Evolutionary conservation across 2,329 filamentous ascomycete genomes (phyloP), one percentile per base, ranked within the genome.

Genomic region (Simplicillium aogashimaense): DNA sequence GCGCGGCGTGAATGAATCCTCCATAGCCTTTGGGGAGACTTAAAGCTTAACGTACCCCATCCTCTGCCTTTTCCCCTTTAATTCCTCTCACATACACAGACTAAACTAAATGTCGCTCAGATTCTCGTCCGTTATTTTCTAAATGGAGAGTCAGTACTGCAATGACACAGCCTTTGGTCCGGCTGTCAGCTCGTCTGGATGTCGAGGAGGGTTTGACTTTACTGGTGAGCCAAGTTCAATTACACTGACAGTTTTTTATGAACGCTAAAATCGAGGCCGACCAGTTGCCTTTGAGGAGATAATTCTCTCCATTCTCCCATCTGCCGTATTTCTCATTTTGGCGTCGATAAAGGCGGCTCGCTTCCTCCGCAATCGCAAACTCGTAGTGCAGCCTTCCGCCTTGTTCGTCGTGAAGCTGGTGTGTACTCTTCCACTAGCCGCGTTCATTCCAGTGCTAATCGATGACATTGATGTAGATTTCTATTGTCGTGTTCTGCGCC

Each of bases 261-360:
- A 38, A 14, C 13, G 18, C 25, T 41, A 3, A 20, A 14, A 16
- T 31, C 28, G 15, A 29, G 20, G 13, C 25, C 20, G 20, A 31
- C 16, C 16, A 38, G 36, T 38, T 6, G 15, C 13, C 13, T 47
- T 47, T 39, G 43, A 47, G 29, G 39, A 47, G 20, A 32, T 36
- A 13, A 40, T 40, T 29, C 39, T 40, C 14, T 36, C 32, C 34
- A 40, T 40, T 28, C 39, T 40, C 29, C 39, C 39, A 14, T 32
- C 39, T 34, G 34, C 39, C 36, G 32, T 40, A 25, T 40, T 36
- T 34, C 36, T 40, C 32, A 40, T 40, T 25, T 16, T 32, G 25
- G 39, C 32, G 35, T 40, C 33, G 33, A 32, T 40, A 32, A 29
- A 40, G 34, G 36, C 20, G 25, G 39, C 33, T 30, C 18, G 35